Conservation (phyloP, 78 protist species). For the Dictyostelium brefeldianum region DNA sequence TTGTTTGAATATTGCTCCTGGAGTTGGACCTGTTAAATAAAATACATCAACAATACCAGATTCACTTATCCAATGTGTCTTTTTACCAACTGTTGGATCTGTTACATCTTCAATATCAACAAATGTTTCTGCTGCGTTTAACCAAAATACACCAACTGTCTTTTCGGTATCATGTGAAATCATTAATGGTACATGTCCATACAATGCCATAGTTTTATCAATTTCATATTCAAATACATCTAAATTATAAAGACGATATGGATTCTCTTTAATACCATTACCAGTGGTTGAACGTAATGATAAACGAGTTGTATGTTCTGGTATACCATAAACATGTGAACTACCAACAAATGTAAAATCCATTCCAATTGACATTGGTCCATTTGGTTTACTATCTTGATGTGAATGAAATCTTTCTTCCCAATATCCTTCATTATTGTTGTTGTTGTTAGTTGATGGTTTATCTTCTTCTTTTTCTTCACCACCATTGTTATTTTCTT, state of each 20-base stretch:
- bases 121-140: conserved; percentile 97
- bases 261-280: conserved; percentile 86
- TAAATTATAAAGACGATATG: conserved; percentile 96
- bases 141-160: conserved; percentile 91
- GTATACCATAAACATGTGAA: conserved; percentile 93
- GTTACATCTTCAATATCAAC: conserved; percentile 86
- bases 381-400: conserved; percentile 84
- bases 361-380: conserved; percentile 87
- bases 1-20: conserved; percentile 80
- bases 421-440: conserved; percentile 47
- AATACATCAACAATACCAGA: conserved; percentile 95
- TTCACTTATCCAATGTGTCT: conserved; percentile 95
- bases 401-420: conserved; percentile 73
- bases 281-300: conserved; percentile 82
- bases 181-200: conserved; percentile 97
- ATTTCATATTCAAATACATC: conserved; percentile 97
- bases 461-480: neutral
- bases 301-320: conserved; percentile 93
- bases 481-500: neutral
- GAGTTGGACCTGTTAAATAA: conserved; percentile 92
- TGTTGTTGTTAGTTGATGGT: neutral
- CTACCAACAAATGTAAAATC: conserved; percentile 88
- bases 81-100: conserved; percentile 11
- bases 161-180: conserved; percentile 84
- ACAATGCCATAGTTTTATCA: conserved; percentile 94